Conservation (phyloP, 108 stramenopile genomes). For the Chaetoceros tenuissimus region DNA sequence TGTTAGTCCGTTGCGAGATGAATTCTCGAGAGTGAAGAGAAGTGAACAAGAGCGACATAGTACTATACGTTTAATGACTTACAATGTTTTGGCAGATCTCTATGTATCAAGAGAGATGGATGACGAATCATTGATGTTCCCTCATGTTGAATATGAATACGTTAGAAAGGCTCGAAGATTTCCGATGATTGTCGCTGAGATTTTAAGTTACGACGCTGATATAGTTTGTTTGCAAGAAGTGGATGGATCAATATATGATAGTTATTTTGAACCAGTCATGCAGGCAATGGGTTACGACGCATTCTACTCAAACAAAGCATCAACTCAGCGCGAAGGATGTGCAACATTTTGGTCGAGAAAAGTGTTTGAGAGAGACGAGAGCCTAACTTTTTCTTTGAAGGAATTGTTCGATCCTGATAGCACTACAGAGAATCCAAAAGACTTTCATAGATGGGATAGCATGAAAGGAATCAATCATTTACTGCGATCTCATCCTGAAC, state of each 20-base stretch:
- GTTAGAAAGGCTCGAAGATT: constrained; percentile 39
- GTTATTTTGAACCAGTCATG: constrained; percentile 20
- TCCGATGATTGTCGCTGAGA: constrained; percentile 59
- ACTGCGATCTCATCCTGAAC: constrained; percentile 24
- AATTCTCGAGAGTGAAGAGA: constrained; percentile 9
- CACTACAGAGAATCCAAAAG: constrained; percentile 4
- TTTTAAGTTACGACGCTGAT: constrained; percentile 55
- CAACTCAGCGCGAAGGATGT: constrained; percentile 36
- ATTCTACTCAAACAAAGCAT: constrained; percentile 23
- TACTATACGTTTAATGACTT: constrained; percentile 46
- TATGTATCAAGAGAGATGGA: constrained; percentile 35
- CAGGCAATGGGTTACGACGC: constrained; percentile 22
- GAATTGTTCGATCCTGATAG: constrained; percentile 32
- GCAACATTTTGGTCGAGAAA: constrained; percentile 56
- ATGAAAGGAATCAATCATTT: constrained; percentile 26
- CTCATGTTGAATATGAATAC: constrained; percentile 31
- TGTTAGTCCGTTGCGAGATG: constrained; percentile 19
- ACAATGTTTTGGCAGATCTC: constrained; percentile 74
- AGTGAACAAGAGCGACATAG: constrained; percentile 3
- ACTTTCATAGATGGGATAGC: constrained; percentile 22
- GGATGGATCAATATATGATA: constrained; percentile 31
- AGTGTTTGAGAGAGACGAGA: constrained; percentile 33
- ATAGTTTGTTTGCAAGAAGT: constrained; percentile 76
- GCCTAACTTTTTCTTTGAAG: constrained; percentile 16
- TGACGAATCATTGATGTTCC: constrained; percentile 28